Conservation (phyloP, 2,329 filamentous ascomycete species). For the Pseudomassariella vexata region DNA sequence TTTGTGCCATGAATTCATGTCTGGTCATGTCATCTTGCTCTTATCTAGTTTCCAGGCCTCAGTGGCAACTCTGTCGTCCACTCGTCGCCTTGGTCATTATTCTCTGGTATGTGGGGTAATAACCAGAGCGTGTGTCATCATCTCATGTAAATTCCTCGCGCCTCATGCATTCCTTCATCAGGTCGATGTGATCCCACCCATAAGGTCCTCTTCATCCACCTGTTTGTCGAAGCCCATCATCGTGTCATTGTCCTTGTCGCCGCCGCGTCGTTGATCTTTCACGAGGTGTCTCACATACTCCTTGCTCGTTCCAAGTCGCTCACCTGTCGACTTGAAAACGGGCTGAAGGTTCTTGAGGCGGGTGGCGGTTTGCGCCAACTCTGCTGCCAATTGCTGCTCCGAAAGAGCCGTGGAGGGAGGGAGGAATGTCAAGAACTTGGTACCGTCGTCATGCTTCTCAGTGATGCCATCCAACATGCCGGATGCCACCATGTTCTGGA, state of each 20-base stretch:
- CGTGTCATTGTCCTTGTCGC: conserved; percentile 35
- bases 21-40: too few relatives aligned
- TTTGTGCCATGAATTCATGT: too few relatives aligned
- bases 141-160: too few relatives aligned
- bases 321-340: conserved; percentile 46
- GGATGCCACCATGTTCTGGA: conserved; percentile 50
- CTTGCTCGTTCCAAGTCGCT: conserved; percentile 47
- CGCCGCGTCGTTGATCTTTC: conserved; percentile 34
- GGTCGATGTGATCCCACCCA: conserved; percentile 35
- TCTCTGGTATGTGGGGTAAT: too few relatives aligned
- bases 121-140: too few relatives aligned
- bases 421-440: conserved; percentile 46
- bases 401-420: conserved; percentile 34
- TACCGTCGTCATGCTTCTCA: conserved; percentile 36
- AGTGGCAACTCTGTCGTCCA: too few relatives aligned
- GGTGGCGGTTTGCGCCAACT: conserved; percentile 34
- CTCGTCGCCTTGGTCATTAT: too few relatives aligned
- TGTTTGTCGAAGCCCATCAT: conserved; percentile 37
- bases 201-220: conserved; percentile 56
- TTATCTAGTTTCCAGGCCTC: too few relatives aligned
- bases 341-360: conserved; percentile 39
- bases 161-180: too few relatives aligned
- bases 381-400: conserved; percentile 44
- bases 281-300: conserved; percentile 47
- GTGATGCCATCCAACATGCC: conserved; percentile 48